phyloP scores from a whole-genome alignment of 805 yeast species.

The Kodamaea sagamina region DNA sequence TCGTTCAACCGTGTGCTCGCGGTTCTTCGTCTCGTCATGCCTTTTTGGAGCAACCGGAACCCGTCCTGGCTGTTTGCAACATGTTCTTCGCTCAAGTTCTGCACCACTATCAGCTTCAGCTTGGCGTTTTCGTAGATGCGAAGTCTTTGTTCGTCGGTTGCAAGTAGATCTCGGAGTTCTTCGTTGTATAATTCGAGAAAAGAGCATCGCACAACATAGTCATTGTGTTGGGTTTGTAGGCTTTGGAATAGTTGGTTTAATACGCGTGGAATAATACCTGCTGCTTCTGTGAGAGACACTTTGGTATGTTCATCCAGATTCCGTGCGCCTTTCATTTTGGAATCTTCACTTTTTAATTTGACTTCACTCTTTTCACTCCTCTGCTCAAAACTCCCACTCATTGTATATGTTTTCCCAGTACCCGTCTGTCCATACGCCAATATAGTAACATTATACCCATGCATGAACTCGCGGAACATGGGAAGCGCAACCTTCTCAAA shows the following conservation, averaged over 20 bases:
- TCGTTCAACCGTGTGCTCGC: conserved; percentile 77
- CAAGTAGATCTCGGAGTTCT: conserved; percentile 72
- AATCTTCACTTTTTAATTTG: too few species aligned
- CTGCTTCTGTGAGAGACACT: conserved; percentile 30
- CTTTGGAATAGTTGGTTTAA: conserved; percentile 52
- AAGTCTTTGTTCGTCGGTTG: conserved; percentile 43
- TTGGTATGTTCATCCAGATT: conserved; percentile 2
- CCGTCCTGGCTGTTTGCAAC: conserved; percentile 59
- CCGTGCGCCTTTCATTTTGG: too few species aligned
- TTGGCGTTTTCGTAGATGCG: conserved; percentile 38
- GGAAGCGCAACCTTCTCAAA: conserved; percentile 74
- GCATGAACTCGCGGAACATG: conserved; percentile 63
- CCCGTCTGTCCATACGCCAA: conserved; percentile 86
- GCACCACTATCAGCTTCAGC: conserved; percentile 47
- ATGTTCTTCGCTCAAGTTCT: conserved; percentile 63
- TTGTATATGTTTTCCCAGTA: conserved; percentile 80
- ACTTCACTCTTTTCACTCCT: too few species aligned
- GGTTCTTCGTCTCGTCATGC: conserved; percentile 61
- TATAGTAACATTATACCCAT: conserved; percentile 69
- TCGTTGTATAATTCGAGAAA: conserved; percentile 88
- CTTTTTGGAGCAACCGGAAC: conserved; percentile 52
- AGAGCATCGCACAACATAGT: conserved; percentile 71
- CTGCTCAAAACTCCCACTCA: conserved; percentile 47
- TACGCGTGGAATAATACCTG: conserved; percentile 60
- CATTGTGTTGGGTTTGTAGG: conserved; percentile 43